Evolutionary conservation across 148 eudicot genomes (phyloP), one percentile per base, ranked within the genome.

Genomic region (Vaccinium corymbosum): DNA sequence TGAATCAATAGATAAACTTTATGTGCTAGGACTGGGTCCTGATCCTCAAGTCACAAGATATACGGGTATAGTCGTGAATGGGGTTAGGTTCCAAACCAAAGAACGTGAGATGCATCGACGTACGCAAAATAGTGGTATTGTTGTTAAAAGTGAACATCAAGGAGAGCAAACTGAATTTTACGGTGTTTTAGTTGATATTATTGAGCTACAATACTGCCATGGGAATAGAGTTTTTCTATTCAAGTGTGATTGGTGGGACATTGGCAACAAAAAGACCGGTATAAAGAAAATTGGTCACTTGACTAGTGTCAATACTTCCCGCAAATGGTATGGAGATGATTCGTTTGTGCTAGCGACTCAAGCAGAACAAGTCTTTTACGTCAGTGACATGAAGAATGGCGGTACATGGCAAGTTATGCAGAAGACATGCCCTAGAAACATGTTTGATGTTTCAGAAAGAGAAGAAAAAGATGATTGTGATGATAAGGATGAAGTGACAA

Each of bases 191-290:
- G 25, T 4, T 55, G 81, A 79, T 14, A 56, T 79, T 10, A 79
- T 79, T 10, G 46, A 79, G 48, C 27, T 79, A 9, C 5, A 25
- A 3, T 79, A 79, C 29, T 4, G 20, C 10, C 49, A 49, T 22
- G 68, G 17, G 10, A 79, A 79, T 53, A 15, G 10, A 2, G 81
- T 79, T 13, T 9, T 12, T 49, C 12, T 80, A 3, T 80, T 80
- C 22, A 80, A 78, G 61, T 78, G 80, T 13, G 62, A 78, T 51
- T 78, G 80, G 80, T 78, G 61, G 61, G 61, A 78, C 50, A 59
- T n/a, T 0, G 17, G 2, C 15, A 6, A 25, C 7, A 50, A 12
- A 17, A 78, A 29, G 3, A 6, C 1, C 9, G 10, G 19, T 7
- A 25, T 16, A 25, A 17, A n/a, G 10, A 9, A 1, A 3, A 32